phyloP scores from a whole-genome alignment of 306 rosid species.

The Prunus salicina region DNA sequence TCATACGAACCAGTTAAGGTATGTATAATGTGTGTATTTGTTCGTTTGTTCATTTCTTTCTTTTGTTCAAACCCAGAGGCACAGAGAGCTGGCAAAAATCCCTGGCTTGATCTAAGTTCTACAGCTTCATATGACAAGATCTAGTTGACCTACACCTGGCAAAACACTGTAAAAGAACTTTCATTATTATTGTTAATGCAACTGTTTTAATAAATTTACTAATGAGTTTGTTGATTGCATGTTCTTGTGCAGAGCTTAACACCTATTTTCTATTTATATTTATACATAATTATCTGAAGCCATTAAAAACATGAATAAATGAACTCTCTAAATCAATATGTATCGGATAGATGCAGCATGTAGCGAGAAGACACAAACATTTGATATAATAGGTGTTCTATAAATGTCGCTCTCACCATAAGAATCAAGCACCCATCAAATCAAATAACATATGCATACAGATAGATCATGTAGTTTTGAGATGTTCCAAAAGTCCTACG shows the following conservation, averaged over 20 bases:
- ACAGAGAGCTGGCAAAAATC: constrained; percentile 3
- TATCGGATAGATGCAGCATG: too few species aligned
- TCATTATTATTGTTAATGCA: not conserved
- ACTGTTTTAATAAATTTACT: not conserved
- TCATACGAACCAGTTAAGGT: constrained; percentile 6
- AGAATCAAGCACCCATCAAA: too few species aligned
- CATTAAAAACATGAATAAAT: too few species aligned
- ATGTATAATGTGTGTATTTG: not conserved
- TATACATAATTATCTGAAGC: too few species aligned
- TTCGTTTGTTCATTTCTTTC: not conserved
- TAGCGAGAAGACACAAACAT: too few species aligned
- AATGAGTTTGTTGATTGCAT: not conserved
- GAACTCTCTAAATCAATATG: too few species aligned
- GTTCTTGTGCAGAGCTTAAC: not conserved
- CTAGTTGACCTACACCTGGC: constrained; percentile 1
- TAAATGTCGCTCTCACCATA: too few species aligned
- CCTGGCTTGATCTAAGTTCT: not conserved
- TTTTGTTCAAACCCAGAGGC: not conserved
- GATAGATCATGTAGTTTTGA: too few species aligned
- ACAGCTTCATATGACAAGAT: constrained; percentile 1
- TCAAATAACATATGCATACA: too few species aligned
- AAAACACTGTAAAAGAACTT: not conserved
- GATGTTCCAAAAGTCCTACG: too few species aligned
- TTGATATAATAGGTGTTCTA: too few species aligned
- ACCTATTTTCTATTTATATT: too few species aligned